These are phyloP conservation scores for Amyloporia xantha DNA, from an alignment of 768 basidiomycete species.

Conservation along the genomic window DNA sequence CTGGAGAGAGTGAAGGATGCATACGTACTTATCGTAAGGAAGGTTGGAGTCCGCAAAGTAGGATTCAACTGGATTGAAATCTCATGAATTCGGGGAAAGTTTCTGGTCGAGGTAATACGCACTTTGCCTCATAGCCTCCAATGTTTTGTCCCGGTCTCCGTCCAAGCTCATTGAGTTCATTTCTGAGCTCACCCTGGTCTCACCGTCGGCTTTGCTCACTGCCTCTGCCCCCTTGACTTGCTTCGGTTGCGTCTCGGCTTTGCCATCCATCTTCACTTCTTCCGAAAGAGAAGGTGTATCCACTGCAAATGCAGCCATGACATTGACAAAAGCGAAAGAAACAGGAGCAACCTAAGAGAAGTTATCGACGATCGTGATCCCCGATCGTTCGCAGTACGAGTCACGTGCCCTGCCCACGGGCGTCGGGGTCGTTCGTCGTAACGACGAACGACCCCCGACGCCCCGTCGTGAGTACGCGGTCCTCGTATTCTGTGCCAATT, in stretches of 20 bases:
- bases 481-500: too few species aligned
- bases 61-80: constrained; percentile 71
- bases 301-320: not conserved
- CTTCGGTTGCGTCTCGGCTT: not conserved
- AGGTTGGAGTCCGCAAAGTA: constrained; percentile 97
- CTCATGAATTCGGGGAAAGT: not conserved
- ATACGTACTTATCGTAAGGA: constrained; percentile 71
- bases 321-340: too few species aligned
- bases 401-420: too few species aligned
- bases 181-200: not conserved
- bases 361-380: too few species aligned
- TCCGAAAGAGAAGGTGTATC: not conserved
- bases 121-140: constrained; percentile 53
- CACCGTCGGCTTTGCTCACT: not conserved
- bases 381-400: too few species aligned
- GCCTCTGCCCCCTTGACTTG: not conserved
- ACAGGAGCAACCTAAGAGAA: too few species aligned
- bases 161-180: too few species aligned
- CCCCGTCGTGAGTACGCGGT: too few species aligned
- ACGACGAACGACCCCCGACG: too few species aligned
- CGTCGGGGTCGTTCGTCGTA: too few species aligned
- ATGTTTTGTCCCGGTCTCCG: constrained; percentile 34
- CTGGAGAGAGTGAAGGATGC: too few species aligned
- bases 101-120: constrained; percentile 14
- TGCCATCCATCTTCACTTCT: not conserved